Evolutionary conservation across 768 basidiomycete genomes (phyloP).

Genomic region (Pholiota molesta): DNA sequence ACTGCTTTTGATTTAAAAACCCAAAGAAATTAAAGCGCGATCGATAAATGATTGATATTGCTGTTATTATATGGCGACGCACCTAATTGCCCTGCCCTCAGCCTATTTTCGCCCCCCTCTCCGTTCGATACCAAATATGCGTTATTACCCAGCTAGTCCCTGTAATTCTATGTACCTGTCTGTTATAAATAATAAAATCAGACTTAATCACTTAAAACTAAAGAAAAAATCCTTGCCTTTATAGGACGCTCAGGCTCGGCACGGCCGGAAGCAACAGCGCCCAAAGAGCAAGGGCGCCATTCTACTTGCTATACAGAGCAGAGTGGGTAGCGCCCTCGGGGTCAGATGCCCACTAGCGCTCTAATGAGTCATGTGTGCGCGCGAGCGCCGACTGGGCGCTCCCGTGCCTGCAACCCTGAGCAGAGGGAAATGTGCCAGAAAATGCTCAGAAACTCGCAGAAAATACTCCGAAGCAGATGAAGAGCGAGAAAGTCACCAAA

Average conservation of each 20-base stretch:
- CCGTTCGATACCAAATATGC: constrained; percentile 8
- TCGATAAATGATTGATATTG: constrained; percentile 10
- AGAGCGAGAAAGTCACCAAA: neutral
- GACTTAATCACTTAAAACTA: neutral
- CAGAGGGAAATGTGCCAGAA: constrained; percentile 6
- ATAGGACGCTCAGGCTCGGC: neutral
- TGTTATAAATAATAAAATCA: constrained; percentile 15
- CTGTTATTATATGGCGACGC: constrained; percentile 20
- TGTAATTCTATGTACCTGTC: constrained; percentile 11
- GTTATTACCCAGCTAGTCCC: constrained; percentile 7
- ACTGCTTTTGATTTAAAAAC: constrained; percentile 53
- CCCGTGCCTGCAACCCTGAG: constrained; percentile 8
- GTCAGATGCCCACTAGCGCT: neutral
- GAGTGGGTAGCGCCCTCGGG: neutral
- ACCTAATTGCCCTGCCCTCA: constrained; percentile 19
- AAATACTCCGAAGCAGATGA: neutral
- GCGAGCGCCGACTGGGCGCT: constrained; percentile 15
- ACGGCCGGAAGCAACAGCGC: constrained; percentile 15
- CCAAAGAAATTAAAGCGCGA: constrained; percentile 9
- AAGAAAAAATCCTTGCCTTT: neutral
- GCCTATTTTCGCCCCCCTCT: constrained; percentile 5
- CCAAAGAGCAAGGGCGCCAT: constrained; percentile 18
- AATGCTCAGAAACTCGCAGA: constrained; percentile 5
- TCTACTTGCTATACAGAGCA: constrained; percentile 1
- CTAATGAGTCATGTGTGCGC: constrained; percentile 14